Evolutionary conservation across 164 flowering plant species (phyloP).

Genomic region (Tetracentron sinense): DNA sequence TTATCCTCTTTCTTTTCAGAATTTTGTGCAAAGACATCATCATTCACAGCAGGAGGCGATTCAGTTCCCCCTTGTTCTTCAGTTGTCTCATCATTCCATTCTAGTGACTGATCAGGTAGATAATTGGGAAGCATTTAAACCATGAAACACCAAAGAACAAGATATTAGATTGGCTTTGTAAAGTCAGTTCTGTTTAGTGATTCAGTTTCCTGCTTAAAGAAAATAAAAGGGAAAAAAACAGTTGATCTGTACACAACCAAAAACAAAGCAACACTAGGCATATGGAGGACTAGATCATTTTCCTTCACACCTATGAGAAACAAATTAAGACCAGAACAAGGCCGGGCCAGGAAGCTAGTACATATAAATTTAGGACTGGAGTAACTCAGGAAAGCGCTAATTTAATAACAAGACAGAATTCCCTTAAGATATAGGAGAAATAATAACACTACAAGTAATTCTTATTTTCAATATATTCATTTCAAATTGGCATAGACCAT

Average conservation of each 20-base stretch:
- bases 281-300: not conserved
- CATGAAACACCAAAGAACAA: not conserved
- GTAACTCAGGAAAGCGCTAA: not conserved
- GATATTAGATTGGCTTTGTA: conserved; percentile 3
- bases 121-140: conserved; percentile 3
- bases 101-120: conserved; percentile 52
- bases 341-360: not conserved
- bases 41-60: conserved; percentile 36
- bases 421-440: not conserved
- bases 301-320: not conserved
- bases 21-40: conserved; percentile 42
- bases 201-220: not conserved
- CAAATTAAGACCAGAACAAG: not conserved
- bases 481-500: too few species aligned
- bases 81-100: conserved; percentile 89
- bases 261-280: not conserved
- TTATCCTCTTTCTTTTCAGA: conserved; percentile 66
- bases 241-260: not conserved
- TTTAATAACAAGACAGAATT: not conserved
- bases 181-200: not conserved
- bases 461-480: too few species aligned
- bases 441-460: not conserved
- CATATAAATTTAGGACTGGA: not conserved
- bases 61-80: conserved; percentile 69
- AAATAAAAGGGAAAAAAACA: not conserved